phyloP scores from a whole-genome alignment of 2,329 filamentous ascomycete genomes.

The Pseudofabraea citricarpa region DNA sequence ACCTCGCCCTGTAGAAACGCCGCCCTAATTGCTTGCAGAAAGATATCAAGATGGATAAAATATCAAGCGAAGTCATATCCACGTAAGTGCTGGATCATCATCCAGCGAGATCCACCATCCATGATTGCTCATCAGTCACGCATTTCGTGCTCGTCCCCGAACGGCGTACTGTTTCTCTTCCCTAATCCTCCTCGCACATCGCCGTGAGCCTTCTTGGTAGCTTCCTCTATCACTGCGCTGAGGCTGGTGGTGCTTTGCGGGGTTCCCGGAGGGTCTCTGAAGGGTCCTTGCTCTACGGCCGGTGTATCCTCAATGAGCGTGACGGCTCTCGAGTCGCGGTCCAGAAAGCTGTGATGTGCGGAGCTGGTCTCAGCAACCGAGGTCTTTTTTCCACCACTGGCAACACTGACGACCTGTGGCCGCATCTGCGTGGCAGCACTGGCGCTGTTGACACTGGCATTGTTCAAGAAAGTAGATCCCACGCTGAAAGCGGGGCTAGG shows the following conservation, averaged over 20 bases:
- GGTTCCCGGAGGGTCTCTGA: constrained; percentile 47
- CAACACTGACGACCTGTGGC: constrained; percentile 57
- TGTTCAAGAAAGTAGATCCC: constrained; percentile 64
- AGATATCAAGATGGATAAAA: constrained; percentile 20
- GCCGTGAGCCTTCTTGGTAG: constrained; percentile 31
- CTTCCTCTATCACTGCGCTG: constrained; percentile 52
- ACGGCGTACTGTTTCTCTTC: constrained; percentile 42
- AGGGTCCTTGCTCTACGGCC: constrained; percentile 50
- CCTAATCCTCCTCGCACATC: constrained; percentile 13
- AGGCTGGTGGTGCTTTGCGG: constrained; percentile 41
- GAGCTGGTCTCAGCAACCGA: constrained; percentile 6
- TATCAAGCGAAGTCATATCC: constrained; percentile 13
- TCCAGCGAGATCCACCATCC: constrained; percentile 4
- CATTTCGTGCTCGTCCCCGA: constrained; percentile 54
- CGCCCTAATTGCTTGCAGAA: constrained; percentile 11
- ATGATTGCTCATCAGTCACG: constrained; percentile 31
- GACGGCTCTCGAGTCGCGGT: constrained; percentile 38
- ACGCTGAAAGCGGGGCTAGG: constrained; percentile 60
- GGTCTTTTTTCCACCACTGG: constrained; percentile 42
- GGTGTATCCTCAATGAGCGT: constrained; percentile 48
- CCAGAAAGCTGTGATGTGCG: constrained; percentile 13
- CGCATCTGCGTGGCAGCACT: constrained; percentile 51
- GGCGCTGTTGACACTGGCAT: constrained; percentile 52
- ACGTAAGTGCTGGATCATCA: constrained; percentile 2
- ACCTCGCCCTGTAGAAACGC: constrained; percentile 7